Percentiles rank a stretch among this genome's conserved stretches.
Conservation (phyloP, 2,329 filamentous ascomycete genomes). For the Colletotrichum sidae region DNA sequence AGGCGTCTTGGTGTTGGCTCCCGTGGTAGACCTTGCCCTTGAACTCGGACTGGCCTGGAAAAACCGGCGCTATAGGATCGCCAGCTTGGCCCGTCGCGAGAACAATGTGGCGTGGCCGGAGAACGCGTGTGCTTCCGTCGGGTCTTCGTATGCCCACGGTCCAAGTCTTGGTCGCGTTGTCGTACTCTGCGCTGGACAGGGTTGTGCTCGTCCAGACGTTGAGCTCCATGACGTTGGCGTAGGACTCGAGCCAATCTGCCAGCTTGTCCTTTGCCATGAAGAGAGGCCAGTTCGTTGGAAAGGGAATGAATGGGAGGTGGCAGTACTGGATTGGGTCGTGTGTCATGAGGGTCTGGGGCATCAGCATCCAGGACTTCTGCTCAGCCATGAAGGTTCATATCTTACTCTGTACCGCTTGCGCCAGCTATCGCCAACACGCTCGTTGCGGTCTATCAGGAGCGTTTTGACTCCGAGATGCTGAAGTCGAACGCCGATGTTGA, state of each 20-base stretch:
- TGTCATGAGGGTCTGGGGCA: constrained; percentile 66
- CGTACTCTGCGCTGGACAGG: constrained; percentile 60
- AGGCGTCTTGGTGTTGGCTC: constrained; percentile 50
- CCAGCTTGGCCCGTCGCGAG: constrained; percentile 77
- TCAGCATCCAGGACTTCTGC: neutral
- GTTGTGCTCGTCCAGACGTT: constrained; percentile 72
- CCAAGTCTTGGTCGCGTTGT: constrained; percentile 64
- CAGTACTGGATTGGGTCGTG: constrained; percentile 75
- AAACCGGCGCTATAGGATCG: constrained; percentile 70
- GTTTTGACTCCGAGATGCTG: constrained; percentile 68
- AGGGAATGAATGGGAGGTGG: constrained; percentile 72
- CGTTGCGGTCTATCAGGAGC: constrained; percentile 69
- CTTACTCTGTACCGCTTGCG: constrained; percentile 62
- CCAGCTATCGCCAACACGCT: constrained; percentile 73
- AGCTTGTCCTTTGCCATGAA: constrained; percentile 81
- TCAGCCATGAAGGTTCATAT: no score
- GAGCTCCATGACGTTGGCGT: constrained; percentile 73
- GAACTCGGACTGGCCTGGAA: constrained; percentile 67
- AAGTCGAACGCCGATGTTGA: constrained; percentile 68
- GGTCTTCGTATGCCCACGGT: constrained; percentile 58
- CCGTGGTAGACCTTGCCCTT: constrained; percentile 69
- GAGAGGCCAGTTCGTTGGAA: constrained; percentile 74
- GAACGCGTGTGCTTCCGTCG: constrained; percentile 61
- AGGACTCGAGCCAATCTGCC: constrained; percentile 75
- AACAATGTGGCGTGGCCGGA: constrained; percentile 73